These are phyloP conservation scores for Pedinophyceae sp. DNA, from an alignment of 139 green algal genomes.

Conservation along the genomic window DNA sequence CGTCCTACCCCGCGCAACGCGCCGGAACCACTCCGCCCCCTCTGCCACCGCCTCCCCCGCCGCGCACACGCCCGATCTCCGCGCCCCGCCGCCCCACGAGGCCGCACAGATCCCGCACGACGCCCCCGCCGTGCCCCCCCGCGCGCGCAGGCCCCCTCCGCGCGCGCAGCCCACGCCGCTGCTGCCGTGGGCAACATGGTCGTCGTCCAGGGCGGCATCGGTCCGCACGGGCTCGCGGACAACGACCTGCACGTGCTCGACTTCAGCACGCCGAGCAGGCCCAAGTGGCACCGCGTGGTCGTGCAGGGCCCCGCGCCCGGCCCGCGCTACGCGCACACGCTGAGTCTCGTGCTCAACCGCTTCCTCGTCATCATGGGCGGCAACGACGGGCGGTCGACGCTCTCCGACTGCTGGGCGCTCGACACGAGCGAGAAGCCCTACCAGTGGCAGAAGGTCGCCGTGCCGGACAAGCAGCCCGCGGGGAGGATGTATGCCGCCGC, in stretches of 20 bases:
- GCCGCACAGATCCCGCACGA: no score
- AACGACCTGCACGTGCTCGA: constrained; percentile 98
- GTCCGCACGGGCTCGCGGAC: constrained; percentile 75
- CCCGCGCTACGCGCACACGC: constrained; percentile 86
- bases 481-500: constrained; percentile 92
- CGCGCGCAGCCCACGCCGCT: constrained; percentile 83
- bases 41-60: no score
- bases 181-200: constrained; percentile 98
- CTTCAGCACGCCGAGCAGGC: constrained; percentile 41
- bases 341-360: constrained; percentile 88
- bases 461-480: constrained; percentile 1
- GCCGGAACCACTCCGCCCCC: no score
- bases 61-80: no score
- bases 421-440: constrained; percentile 99
- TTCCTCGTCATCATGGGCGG: constrained; percentile 93
- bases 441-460: constrained; percentile 75
- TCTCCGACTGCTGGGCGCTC: constrained; percentile 84
- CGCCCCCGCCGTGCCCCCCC: no score
- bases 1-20: no score
- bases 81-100: no score
- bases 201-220: constrained; percentile 89
- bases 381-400: constrained; percentile 85
- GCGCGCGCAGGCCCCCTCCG: constrained; percentile 70
- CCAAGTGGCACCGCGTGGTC: constrained; percentile 48
- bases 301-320: constrained; percentile 82